These are phyloP conservation scores for Hypholoma fasciculare DNA, from an alignment of 768 basidiomycete species.

Conservation along the genomic window DNA sequence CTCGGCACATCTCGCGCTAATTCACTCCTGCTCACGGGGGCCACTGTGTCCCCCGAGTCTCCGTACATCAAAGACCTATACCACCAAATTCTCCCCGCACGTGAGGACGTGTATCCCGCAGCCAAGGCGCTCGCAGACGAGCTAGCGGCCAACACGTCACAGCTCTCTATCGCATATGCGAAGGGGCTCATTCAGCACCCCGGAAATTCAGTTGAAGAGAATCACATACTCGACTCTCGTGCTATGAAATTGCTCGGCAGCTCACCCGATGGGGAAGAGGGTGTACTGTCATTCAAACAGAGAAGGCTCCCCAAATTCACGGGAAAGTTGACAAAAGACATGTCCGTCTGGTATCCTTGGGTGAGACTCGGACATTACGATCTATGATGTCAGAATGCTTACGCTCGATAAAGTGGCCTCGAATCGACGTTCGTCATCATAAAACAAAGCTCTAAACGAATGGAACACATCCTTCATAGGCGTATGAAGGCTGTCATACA, in stretches of 20 bases:
- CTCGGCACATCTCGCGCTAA: slow-evolving; percentile 51
- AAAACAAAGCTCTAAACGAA: slow-evolving; percentile 31
- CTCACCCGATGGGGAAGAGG: slow-evolving; percentile 45
- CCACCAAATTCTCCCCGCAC: slow-evolving; percentile 44
- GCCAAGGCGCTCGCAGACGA: slow-evolving; percentile 54
- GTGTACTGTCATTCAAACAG: slow-evolving; percentile 48
- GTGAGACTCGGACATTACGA: slow-evolving; percentile 24
- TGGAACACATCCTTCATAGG: neutral
- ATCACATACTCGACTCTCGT: slow-evolving; percentile 53
- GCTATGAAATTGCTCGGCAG: slow-evolving; percentile 40
- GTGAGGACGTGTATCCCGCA: slow-evolving; percentile 52
- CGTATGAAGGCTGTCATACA: too few species aligned
- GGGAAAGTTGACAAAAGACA: slow-evolving; percentile 41
- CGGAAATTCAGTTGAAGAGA: slow-evolving; percentile 50
- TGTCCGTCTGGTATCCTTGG: slow-evolving; percentile 52
- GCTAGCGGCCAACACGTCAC: slow-evolving; percentile 50
- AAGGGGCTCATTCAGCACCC: slow-evolving; percentile 55
- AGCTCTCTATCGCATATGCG: slow-evolving; percentile 48
- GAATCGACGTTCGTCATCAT: slow-evolving; percentile 32
- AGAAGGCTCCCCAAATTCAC: slow-evolving; percentile 43
- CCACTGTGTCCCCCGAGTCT: slow-evolving; percentile 43
- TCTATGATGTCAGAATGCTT: neutral
- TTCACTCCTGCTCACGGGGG: slow-evolving; percentile 51
- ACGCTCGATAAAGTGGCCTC: slow-evolving; percentile 32
- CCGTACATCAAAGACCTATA: slow-evolving; percentile 45